These are phyloP conservation scores for Apiosordaria backusii DNA, from an alignment of 495 filamentous ascomycete genomes.

Conservation along the genomic window DNA sequence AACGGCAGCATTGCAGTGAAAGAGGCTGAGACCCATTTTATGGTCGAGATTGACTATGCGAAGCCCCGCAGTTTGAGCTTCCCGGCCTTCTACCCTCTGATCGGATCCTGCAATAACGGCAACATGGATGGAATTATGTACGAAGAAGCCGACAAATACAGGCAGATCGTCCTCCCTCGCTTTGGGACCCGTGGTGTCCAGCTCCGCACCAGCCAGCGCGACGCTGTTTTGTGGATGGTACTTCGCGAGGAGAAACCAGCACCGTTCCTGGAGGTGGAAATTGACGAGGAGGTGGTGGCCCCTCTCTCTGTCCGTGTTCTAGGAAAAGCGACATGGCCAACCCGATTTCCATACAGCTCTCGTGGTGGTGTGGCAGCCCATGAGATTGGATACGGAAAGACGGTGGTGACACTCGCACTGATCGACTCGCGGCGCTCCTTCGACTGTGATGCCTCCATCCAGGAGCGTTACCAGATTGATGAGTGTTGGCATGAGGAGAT, in stretches of 20 bases:
- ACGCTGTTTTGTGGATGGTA: constrained; percentile 59
- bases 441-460: constrained; percentile 24
- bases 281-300: constrained; percentile 61
- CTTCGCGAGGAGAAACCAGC: constrained; percentile 50
- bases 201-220: constrained; percentile 24
- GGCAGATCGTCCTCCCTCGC: not conserved
- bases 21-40: constrained; percentile 2
- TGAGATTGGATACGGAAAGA: constrained; percentile 81
- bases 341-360: constrained; percentile 32
- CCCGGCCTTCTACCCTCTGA: not conserved
- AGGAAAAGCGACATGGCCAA: constrained; percentile 50
- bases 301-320: constrained; percentile 60
- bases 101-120: constrained; percentile 9
- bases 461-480: constrained; percentile 19
- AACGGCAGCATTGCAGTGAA: not conserved
- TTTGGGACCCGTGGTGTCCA: not conserved
- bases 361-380: constrained; percentile 73
- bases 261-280: constrained; percentile 60
- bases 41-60: constrained; percentile 15
- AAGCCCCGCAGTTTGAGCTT: not conserved
- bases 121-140: constrained; percentile 6
- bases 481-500: constrained; percentile 9
- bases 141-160: not conserved
- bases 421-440: constrained; percentile 48
- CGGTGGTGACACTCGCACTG: constrained; percentile 64